Percentiles rank a stretch among this genome's conserved stretches.
phyloP scores from a whole-genome alignment of 2,329 filamentous ascomycete species.

The Epichloe brachyelytri region DNA sequence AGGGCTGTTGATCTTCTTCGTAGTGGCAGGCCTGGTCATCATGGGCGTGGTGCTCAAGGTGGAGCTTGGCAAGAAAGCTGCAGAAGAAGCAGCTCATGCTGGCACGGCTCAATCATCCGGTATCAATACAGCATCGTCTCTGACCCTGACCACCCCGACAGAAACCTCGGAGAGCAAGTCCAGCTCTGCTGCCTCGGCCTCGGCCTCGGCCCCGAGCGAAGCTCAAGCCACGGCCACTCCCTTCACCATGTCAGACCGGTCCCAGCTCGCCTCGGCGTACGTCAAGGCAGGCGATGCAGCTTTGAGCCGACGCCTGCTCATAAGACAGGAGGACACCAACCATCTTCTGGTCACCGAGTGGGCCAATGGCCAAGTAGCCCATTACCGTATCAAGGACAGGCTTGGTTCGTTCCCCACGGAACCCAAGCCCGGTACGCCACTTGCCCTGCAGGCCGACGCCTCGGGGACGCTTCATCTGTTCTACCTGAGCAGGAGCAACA shows the following conservation, averaged over 20 bases:
- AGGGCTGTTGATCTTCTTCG: slow-evolving; percentile 2
- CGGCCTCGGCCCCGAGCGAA: not conserved
- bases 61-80: slow-evolving; percentile 2
- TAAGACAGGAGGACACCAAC: slow-evolving; percentile 12
- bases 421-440: slow-evolving; percentile 10
- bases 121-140: not conserved
- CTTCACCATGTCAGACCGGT: slow-evolving; percentile 8
- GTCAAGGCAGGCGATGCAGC: not conserved
- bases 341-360: slow-evolving; percentile 10
- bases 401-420: slow-evolving; percentile 1
- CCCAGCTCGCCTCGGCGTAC: slow-evolving; percentile 9
- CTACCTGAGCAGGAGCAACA: slow-evolving; percentile 10
- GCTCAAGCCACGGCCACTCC: not conserved
- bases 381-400: slow-evolving; percentile 7
- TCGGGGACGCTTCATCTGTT: slow-evolving; percentile 11
- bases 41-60: slow-evolving; percentile 10
- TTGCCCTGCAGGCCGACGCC: slow-evolving; percentile 9
- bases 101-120: not conserved
- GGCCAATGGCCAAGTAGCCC: not conserved
- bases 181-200: not conserved
- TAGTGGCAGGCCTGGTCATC: slow-evolving; percentile 2
- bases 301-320: slow-evolving; percentile 7
- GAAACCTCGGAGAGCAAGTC: not conserved
- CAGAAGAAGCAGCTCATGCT: not conserved
- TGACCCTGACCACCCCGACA: too few relatives aligned